Evolutionary conservation across 2,329 filamentous ascomycete genomes (phyloP).

Genomic region (Nigrograna mackinnonii): DNA sequence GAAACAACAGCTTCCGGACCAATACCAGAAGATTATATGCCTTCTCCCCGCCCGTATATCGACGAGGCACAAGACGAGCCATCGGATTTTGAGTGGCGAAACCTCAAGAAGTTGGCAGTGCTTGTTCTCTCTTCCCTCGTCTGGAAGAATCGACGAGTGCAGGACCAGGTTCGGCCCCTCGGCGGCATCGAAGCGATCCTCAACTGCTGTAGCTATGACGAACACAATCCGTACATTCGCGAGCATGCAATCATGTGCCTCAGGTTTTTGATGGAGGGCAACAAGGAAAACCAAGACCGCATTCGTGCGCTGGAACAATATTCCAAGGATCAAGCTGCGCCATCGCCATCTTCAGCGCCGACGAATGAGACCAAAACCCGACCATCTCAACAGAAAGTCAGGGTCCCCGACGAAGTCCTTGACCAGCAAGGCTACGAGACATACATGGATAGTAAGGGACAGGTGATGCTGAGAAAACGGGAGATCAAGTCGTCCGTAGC

Average conservation of each 20-base stretch:
- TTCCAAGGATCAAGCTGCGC: conserved; percentile 20
- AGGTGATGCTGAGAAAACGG: conserved; percentile 51
- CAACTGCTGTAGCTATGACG: conserved; percentile 88
- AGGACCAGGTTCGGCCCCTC: conserved; percentile 82
- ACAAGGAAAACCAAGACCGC: conserved; percentile 72
- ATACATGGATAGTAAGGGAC: conserved; percentile 53
- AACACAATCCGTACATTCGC: conserved; percentile 91
- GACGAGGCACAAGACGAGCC: conserved; percentile 58
- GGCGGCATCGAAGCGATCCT: conserved; percentile 86
- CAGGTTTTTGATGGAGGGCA: conserved; percentile 67
- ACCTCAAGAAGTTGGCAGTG: conserved; percentile 90
- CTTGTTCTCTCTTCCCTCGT: conserved; percentile 87
- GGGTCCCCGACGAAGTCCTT: conserved; percentile 52
- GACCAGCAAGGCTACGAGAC: conserved; percentile 55
- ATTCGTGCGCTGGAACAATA: conserved; percentile 62
- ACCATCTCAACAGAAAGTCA: conserved; percentile 25
- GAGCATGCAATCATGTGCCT: conserved; percentile 68
- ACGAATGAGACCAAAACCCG: conserved; percentile 4
- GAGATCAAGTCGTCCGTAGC: too few relatives aligned
- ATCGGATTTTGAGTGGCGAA: conserved; percentile 72
- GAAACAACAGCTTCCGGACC: conserved; percentile 50
- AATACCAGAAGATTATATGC: conserved; percentile 48
- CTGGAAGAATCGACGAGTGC: conserved; percentile 82
- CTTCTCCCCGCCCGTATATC: conserved; percentile 51
- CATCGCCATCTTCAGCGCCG: conserved; percentile 10